A percentile compares a stretch with the other conserved stretches of the same genome.
These are phyloP conservation scores for Colletotrichum lindemuthianum DNA, from an alignment of 2,329 filamentous ascomycete genomes.

Conservation along the genomic window DNA sequence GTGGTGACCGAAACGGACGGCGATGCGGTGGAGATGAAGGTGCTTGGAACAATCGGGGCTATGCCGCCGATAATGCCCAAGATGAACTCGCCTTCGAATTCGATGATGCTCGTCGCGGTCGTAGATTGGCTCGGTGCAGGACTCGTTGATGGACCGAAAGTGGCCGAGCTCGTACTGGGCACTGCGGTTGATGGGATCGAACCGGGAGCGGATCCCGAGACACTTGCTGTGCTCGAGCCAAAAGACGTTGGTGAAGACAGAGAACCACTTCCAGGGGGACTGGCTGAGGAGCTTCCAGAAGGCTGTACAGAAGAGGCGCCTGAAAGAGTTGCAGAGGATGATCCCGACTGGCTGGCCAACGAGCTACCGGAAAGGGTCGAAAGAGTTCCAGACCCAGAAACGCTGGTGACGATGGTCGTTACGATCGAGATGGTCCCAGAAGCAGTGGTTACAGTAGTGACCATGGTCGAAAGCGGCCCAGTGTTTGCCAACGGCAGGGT, in stretches of 20 bases:
- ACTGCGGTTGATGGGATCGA: no score
- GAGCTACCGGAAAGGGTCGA: not conserved
- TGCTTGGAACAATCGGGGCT: not conserved
- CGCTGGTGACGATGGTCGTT: not conserved
- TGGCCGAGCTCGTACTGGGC: no score
- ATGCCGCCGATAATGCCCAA: not conserved
- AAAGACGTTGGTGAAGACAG: no score
- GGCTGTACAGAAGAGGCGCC: no score
- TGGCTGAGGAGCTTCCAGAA: no score
- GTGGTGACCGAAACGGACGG: not conserved
- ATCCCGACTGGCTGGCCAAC: no score
- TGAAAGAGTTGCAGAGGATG: no score
- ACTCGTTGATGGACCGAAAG: not conserved
- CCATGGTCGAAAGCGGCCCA: not conserved
- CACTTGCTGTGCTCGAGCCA: no score
- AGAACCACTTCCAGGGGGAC: no score
- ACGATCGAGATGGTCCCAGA: not conserved
- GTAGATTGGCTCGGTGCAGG: not conserved
- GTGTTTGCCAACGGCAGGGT: conserved; percentile 4
- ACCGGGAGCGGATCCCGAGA: no score
- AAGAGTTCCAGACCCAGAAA: not conserved
- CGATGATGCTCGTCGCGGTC: not conserved
- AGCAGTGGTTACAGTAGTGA: not conserved
- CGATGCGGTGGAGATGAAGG: no score
- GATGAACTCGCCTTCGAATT: not conserved